These are phyloP conservation scores for Adansonia madagascariensis DNA, from an alignment of 441 rosid species.

Conservation along the genomic window DNA sequence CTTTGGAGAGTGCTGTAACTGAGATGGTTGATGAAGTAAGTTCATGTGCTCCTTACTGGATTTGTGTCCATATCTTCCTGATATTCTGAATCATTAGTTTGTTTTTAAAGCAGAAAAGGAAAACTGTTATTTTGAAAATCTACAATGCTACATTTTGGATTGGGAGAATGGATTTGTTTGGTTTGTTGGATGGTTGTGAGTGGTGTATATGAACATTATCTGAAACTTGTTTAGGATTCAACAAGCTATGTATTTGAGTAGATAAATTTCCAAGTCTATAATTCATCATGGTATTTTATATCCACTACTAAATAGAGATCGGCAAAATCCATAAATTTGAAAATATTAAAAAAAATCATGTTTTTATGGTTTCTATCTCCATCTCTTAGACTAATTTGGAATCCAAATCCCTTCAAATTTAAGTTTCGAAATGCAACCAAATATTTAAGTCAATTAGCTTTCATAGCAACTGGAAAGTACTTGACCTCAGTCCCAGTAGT, in stretches of 20 bases:
- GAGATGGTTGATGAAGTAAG: constrained; percentile 96
- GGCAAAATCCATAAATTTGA: constrained; percentile 10
- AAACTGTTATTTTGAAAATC: constrained; percentile 6
- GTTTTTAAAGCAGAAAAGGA: constrained; percentile 9
- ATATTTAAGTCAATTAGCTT: constrained; percentile 12
- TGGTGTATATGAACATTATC: background rate
- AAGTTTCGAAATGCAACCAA: background rate
- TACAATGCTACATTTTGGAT: background rate
- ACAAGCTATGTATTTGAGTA: background rate
- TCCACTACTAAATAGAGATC: background rate
- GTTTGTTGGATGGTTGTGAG: background rate
- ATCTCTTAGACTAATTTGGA: constrained; percentile 1
- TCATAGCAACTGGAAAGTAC: background rate
- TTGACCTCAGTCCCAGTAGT: too few relatives aligned
- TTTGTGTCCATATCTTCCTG: constrained; percentile 21
- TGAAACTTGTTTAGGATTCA: constrained; percentile 3
- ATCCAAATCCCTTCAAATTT: constrained; percentile 6
- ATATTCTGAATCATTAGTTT: constrained; percentile 13
- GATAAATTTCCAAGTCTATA: background rate
- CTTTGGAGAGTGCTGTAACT: constrained; percentile 56
- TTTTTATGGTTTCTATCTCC: background rate
- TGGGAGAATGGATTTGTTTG: background rate
- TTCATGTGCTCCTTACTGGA: constrained; percentile 28
- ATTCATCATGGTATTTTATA: background rate
- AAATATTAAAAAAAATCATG: background rate